Percentiles rank a stretch among this genome's conserved stretches.
phyloP scores from a whole-genome alignment of 1,139 yeast species.

The Candida mesenterica region DNA sequence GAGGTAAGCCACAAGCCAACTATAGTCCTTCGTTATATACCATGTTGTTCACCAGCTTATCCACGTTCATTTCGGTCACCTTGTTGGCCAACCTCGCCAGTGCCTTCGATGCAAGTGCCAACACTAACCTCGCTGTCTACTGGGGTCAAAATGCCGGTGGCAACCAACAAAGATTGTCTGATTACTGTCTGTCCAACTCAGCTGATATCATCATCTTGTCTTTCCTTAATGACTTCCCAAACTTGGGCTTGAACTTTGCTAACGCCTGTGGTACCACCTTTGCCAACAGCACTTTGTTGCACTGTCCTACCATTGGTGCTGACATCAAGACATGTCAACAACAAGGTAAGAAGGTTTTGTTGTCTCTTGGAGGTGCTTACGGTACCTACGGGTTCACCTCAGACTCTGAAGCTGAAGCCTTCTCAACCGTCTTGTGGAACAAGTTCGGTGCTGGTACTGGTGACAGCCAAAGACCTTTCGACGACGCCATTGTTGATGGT shows the following conservation, averaged over 20 bases:
- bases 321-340: conserved; percentile 19
- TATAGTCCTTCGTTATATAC: too few species aligned
- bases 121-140: conserved; percentile 15
- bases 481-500: conserved; percentile 20
- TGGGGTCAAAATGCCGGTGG: conserved; percentile 22
- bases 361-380: conserved; percentile 19
- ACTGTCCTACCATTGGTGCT: conserved; percentile 15
- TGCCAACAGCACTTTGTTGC: conserved; percentile 18
- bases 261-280: conserved; percentile 16
- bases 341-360: conserved; percentile 16
- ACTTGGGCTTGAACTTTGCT: conserved; percentile 15
- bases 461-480: conserved; percentile 17
- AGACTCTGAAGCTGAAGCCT: conserved; percentile 14
- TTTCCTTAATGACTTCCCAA: conserved; percentile 17
- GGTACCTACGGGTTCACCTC: conserved; percentile 15
- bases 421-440: conserved; percentile 17
- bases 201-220: conserved; percentile 18
- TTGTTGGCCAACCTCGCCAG: conserved; percentile 2
- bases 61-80: conserved; percentile 1
- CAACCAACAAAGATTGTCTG: conserved; percentile 13
- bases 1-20: too few species aligned
- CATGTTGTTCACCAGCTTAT: conserved; percentile 53
- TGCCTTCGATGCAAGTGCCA: conserved; percentile 5
- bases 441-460: conserved; percentile 18
- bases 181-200: conserved; percentile 14